Evolutionary conservation across 2,329 filamentous ascomycete species (phyloP).

Genomic region (Hymenoscyphus occultus): DNA sequence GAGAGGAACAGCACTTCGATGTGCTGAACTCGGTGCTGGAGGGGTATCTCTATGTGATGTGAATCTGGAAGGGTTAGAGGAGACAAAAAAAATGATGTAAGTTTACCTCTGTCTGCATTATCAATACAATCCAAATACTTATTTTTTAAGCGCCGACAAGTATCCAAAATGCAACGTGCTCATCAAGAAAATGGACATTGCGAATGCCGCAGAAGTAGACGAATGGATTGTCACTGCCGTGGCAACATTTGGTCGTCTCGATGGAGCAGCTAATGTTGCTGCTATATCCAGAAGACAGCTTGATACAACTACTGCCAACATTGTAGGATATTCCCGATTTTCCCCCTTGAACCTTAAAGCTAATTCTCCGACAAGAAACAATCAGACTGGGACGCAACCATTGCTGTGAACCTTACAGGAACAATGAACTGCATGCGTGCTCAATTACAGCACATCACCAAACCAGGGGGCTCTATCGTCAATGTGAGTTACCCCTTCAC

Average conservation of each 20-base stretch:
- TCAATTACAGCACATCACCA: constrained; percentile 39
- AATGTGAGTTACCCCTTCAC: constrained; percentile 27
- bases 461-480: constrained; percentile 34
- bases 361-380: constrained; percentile 12
- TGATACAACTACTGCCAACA: constrained; percentile 22
- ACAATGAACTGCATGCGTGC: constrained; percentile 38
- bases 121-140: background rate
- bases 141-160: constrained; percentile 7
- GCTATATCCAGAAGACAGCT: constrained; percentile 25
- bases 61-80: constrained; percentile 11
- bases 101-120: too few relatives aligned
- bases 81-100: constrained; percentile 11
- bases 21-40: constrained; percentile 15
- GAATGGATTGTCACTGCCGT: constrained; percentile 37
- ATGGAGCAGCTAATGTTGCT: constrained; percentile 35
- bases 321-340: constrained; percentile 13
- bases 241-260: constrained; percentile 36
- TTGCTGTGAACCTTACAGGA: constrained; percentile 37
- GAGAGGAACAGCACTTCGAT: constrained; percentile 17
- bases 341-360: background rate
- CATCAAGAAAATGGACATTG: constrained; percentile 32
- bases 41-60: constrained; percentile 18
- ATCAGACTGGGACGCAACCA: constrained; percentile 38
- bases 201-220: constrained; percentile 29
- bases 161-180: constrained; percentile 12